Percentiles rank a stretch among this genome's conserved stretches.
Conservation (phyloP, 257 asterid species). For the Przewalskia tangutica region DNA sequence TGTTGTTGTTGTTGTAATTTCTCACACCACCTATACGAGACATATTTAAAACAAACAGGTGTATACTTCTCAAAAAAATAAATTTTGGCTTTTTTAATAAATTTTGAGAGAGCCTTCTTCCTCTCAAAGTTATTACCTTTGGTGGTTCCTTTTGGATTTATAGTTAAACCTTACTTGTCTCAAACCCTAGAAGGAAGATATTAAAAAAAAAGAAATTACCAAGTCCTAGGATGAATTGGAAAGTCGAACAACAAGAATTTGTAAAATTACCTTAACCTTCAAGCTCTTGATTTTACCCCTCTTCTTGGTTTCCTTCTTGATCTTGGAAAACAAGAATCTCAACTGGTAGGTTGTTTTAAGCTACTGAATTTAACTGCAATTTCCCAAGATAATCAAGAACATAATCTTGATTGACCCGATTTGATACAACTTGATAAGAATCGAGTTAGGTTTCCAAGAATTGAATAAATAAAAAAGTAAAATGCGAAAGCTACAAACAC, state of each 20-base stretch:
- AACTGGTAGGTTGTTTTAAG: neutral
- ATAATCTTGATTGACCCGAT: neutral
- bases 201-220: neutral
- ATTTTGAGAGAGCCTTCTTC: too few species aligned
- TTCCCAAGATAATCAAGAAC: neutral
- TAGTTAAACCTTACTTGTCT: neutral
- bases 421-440: neutral
- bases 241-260: neutral
- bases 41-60: neutral
- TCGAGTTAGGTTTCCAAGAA: neutral
- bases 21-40: neutral
- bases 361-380: neutral
- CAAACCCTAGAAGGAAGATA: neutral
- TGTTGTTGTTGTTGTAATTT: too few species aligned
- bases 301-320: neutral
- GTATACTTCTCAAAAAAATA: neutral
- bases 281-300: neutral
- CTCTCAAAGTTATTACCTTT: neutral
- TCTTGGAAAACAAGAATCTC: neutral
- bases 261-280: neutral
- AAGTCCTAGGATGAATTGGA: neutral
- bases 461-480: neutral
- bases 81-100: too few species aligned
- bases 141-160: too few species aligned
- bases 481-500: neutral